Conservation (phyloP, 116 monocot genomes). For the Dioscorea cayenensis region DNA sequence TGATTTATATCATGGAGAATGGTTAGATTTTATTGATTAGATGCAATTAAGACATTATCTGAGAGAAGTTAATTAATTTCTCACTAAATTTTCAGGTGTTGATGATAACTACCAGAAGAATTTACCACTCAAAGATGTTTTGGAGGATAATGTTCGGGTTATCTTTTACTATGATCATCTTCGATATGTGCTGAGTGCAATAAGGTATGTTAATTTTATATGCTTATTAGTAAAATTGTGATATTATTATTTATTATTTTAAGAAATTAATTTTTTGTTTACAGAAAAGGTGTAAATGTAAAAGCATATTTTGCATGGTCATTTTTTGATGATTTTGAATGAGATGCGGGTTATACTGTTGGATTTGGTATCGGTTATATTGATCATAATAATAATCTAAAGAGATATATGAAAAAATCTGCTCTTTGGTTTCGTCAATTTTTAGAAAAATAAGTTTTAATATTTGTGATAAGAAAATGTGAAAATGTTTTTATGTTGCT, state of each 20-base stretch:
- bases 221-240: no score
- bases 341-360: conserved; percentile 2
- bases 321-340: conserved; percentile 1
- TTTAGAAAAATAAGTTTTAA: background rate
- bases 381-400: background rate
- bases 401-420: conserved; percentile 2
- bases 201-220: background rate
- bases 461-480: no score
- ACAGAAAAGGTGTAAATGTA: conserved; percentile 4
- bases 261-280: background rate
- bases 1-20: conserved; percentile 62
- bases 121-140: background rate
- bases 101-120: conserved; percentile 5
- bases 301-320: conserved; percentile 10
- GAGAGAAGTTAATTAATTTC: background rate
- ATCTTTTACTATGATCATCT: background rate
- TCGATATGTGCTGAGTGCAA: background rate
- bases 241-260: no score
- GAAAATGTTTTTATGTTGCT: no score
- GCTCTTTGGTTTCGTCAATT: background rate
- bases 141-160: background rate
- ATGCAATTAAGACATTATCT: background rate
- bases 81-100: conserved; percentile 2
- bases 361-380: conserved; percentile 3
- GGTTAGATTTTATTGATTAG: conserved; percentile 13